Evolutionary conservation across 257 asterid genomes (phyloP).

Genomic region (Solanum megistacrolobum): DNA sequence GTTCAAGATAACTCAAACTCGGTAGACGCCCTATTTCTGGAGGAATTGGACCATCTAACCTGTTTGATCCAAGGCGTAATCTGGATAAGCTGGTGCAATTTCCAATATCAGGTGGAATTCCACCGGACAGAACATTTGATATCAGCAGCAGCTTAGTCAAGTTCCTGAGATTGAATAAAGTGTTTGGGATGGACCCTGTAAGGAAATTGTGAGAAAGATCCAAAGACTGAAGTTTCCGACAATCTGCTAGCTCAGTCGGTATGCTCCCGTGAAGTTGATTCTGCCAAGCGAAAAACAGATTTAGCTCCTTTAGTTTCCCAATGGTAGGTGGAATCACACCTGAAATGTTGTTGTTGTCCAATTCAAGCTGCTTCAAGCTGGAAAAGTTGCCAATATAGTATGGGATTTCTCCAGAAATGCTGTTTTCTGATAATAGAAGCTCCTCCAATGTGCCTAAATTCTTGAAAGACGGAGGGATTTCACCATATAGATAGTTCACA

Average conservation of each 20-base stretch:
- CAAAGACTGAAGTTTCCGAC: constrained; percentile 43
- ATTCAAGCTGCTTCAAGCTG: constrained; percentile 46
- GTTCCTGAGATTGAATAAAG: constrained; percentile 48
- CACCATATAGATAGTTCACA: constrained; percentile 45
- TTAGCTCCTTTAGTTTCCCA: constrained; percentile 50
- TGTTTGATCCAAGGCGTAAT: constrained; percentile 49
- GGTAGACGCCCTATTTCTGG: constrained; percentile 32
- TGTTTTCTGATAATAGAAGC: constrained; percentile 56
- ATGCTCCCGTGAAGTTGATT: constrained; percentile 55
- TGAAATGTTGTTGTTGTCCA: constrained; percentile 56
- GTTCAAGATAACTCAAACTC: constrained; percentile 49
- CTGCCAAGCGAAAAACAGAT: constrained; percentile 68
- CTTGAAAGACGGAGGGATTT: constrained; percentile 40
- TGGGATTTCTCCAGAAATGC: constrained; percentile 44
- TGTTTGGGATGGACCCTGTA: constrained; percentile 44
- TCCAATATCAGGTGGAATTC: constrained; percentile 50
- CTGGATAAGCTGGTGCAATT: constrained; percentile 52
- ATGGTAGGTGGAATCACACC: constrained; percentile 50
- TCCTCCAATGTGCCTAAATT: constrained; percentile 41
- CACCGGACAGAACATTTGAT: constrained; percentile 54
- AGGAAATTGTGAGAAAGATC: constrained; percentile 59
- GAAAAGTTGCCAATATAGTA: constrained; percentile 41
- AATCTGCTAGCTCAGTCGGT: constrained; percentile 43
- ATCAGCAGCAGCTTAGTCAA: constrained; percentile 51
- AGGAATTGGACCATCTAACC: constrained; percentile 41